Percentiles rank a stretch among this genome's conserved stretches.
phyloP scores from a whole-genome alignment of 805 yeast genomes.

The Kuraishia piskuri region DNA sequence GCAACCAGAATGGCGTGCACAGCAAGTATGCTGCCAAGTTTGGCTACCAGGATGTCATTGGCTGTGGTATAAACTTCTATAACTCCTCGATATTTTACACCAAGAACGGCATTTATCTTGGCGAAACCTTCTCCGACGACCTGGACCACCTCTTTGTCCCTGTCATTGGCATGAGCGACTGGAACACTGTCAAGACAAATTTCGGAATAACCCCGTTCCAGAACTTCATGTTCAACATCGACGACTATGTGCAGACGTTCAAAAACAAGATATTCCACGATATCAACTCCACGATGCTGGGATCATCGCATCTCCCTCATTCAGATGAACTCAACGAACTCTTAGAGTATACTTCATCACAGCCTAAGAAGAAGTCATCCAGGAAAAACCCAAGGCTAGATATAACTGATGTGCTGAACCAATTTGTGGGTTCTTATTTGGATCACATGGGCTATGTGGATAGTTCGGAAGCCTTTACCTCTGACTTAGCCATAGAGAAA shows the following conservation, averaged over 20 bases:
- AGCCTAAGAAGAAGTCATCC: not conserved
- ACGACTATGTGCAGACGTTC: slow-evolving; percentile 31
- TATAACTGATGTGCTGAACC: slow-evolving; percentile 15
- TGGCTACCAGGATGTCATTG: slow-evolving; percentile 58
- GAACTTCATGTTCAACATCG: slow-evolving; percentile 39
- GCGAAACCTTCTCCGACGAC: slow-evolving; percentile 43
- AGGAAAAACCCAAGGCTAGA: slow-evolving; percentile 9
- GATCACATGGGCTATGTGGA: slow-evolving; percentile 1
- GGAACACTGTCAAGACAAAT: slow-evolving; percentile 38
- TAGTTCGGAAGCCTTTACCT: slow-evolving; percentile 30
- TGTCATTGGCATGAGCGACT: slow-evolving; percentile 33
- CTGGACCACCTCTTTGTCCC: slow-evolving; percentile 31
- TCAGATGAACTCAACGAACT: not conserved
- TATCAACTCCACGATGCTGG: slow-evolving; percentile 8
- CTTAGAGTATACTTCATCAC: not conserved
- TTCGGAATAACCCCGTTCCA: slow-evolving; percentile 31
- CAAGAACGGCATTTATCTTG: slow-evolving; percentile 65
- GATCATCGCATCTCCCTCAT: not conserved
- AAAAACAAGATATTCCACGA: slow-evolving; percentile 20
- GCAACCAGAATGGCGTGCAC: slow-evolving; percentile 27
- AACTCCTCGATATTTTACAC: slow-evolving; percentile 64
- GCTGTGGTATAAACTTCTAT: slow-evolving; percentile 74
- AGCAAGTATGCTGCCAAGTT: slow-evolving; percentile 35
- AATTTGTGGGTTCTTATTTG: slow-evolving; percentile 1
- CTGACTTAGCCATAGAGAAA: slow-evolving; percentile 31